Percentiles rank a stretch among this genome's conserved stretches.
These are phyloP conservation scores for Tylopilus sp. DNA, from an alignment of 768 basidiomycete genomes.

Conservation along the genomic window DNA sequence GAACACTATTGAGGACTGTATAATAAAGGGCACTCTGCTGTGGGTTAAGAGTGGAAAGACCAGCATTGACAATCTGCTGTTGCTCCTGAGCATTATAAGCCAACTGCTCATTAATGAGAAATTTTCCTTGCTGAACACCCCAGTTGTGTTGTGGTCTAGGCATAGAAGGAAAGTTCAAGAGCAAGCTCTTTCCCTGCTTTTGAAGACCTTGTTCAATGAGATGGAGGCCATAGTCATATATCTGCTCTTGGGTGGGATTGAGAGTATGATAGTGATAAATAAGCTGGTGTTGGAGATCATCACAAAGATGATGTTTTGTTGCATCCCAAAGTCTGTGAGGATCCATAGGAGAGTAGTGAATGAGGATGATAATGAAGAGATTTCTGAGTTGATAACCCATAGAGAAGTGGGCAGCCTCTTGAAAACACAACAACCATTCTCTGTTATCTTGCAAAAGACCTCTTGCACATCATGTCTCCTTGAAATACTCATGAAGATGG, in stretches of 20 bases:
- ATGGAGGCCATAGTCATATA: not conserved
- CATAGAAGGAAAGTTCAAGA: not conserved
- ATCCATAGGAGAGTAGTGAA: constrained; percentile 19
- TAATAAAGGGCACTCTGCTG: too few species aligned
- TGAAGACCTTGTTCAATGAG: not conserved
- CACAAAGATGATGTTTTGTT: constrained; percentile 1
- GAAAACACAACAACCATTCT: constrained; percentile 43
- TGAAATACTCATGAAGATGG: constrained; percentile 29
- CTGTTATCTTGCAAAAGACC: constrained; percentile 46
- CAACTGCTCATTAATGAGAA: too few species aligned
- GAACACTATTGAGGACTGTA: not conserved
- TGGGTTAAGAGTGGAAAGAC: too few species aligned
- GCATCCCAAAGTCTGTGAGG: constrained; percentile 19
- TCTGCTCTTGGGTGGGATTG: not conserved
- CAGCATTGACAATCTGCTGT: too few species aligned
- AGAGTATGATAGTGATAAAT: not conserved
- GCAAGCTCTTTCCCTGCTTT: not conserved
- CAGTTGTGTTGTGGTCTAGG: too few species aligned
- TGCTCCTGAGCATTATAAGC: too few species aligned
- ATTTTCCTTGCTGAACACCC: too few species aligned
- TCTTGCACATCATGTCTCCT: constrained; percentile 37
- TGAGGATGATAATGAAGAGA: not conserved
- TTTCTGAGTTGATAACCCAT: not conserved
- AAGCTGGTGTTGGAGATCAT: constrained; percentile 1
- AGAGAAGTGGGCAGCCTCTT: constrained; percentile 30